Conservation (phyloP, 305 asterid genomes). For the Vinca major region DNA sequence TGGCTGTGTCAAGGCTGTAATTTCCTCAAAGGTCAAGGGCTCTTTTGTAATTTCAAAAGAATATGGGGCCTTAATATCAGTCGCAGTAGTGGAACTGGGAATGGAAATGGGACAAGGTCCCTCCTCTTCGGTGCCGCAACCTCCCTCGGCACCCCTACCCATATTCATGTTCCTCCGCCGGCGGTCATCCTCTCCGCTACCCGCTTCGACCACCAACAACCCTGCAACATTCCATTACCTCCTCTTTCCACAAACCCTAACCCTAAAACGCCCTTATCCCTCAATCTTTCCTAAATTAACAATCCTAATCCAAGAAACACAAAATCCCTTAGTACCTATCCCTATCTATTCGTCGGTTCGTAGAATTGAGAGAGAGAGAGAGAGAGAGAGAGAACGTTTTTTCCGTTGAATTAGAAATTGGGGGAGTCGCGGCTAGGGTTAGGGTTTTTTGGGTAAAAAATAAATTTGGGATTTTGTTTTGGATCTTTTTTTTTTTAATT, state of each 20-base stretch:
- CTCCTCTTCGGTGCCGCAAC: conserved; percentile 35
- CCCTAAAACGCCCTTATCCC: conserved; percentile 18
- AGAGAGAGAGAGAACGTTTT: not conserved
- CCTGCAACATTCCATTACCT: conserved; percentile 38
- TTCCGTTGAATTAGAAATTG: not conserved
- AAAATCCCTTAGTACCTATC: not conserved
- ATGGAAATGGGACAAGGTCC: conserved; percentile 40
- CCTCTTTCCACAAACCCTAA: conserved; percentile 15
- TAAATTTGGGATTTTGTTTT: conserved; percentile 31
- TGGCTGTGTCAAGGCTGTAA: conserved; percentile 41
- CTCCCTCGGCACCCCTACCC: conserved; percentile 41
- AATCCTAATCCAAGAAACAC: not conserved
- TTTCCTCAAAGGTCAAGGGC: conserved; percentile 40
- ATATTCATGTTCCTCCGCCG: conserved; percentile 42
- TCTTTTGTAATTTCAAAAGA: conserved; percentile 37
- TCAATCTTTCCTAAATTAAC: conserved; percentile 5
- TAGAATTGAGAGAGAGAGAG: not conserved
- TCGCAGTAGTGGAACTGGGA: conserved; percentile 1
- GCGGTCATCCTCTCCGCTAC: conserved; percentile 51
- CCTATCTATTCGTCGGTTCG: conserved; percentile 9
- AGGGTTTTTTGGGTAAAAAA: conserved; percentile 48
- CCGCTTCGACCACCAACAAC: conserved; percentile 17
- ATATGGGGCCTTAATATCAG: conserved; percentile 8
- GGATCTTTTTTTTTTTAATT: conserved; percentile 19
- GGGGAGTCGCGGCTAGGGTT: conserved; percentile 59